Percentiles rank a stretch among this genome's conserved stretches.
phyloP scores from a whole-genome alignment of 1,139 yeast genomes.

The Scheffersomyces quercinus region DNA sequence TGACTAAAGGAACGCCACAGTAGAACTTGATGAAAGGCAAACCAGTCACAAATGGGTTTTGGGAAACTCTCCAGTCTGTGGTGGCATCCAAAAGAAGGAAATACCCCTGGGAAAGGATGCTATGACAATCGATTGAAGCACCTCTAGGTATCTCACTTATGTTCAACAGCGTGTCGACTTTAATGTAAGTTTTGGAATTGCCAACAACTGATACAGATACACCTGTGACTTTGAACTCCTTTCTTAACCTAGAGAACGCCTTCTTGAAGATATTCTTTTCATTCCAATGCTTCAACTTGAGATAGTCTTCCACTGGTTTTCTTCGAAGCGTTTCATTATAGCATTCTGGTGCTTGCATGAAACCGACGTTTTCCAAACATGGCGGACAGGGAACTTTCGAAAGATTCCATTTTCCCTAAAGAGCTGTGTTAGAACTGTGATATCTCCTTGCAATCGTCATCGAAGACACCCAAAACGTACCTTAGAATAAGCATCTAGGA shows the following conservation, averaged over 20 bases:
- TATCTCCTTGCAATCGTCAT: background rate
- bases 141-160: conserved; percentile 52
- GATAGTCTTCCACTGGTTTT: conserved; percentile 42
- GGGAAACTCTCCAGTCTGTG: conserved; percentile 64
- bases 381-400: conserved; percentile 58
- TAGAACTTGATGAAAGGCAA: conserved; percentile 61
- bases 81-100: conserved; percentile 60
- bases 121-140: conserved; percentile 65
- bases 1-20: conserved; percentile 59
- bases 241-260: conserved; percentile 29
- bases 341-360: conserved; percentile 61
- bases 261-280: conserved; percentile 39
- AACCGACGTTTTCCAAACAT: conserved; percentile 46
- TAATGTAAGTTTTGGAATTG: conserved; percentile 46
- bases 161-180: conserved; percentile 48
- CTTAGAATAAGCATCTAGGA: conserved; percentile 59
- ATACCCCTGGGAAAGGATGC: conserved; percentile 56
- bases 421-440: conserved; percentile 13
- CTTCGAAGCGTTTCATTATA: conserved; percentile 45
- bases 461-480: conserved; percentile 16
- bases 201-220: conserved; percentile 61
- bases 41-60: conserved; percentile 64
- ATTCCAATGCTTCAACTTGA: conserved; percentile 52
- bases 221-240: conserved; percentile 46
- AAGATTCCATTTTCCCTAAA: conserved; percentile 54